phyloP scores from a whole-genome alignment of 768 basidiomycete genomes.

The Phlebiopsis flavidoalba region DNA sequence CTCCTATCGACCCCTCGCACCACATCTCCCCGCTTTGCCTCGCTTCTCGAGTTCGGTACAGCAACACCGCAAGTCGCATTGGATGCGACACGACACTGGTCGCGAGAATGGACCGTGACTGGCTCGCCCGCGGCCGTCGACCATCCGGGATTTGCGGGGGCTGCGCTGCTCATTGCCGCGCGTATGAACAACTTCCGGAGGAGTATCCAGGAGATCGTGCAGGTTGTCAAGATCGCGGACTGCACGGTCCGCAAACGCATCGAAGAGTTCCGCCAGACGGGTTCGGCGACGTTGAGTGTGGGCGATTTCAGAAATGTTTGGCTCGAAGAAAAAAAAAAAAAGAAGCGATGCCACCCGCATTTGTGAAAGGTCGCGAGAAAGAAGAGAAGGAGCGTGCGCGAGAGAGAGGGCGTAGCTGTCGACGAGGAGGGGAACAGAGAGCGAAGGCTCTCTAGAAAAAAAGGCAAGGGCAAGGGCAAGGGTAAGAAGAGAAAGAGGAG shows the following conservation, averaged over 20 bases:
- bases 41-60: constrained; percentile 93
- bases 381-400: constrained; percentile 52
- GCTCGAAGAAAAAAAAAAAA: no score
- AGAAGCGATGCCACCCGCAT: constrained; percentile 89
- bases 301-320: constrained; percentile 88
- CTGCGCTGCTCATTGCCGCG: constrained; percentile 89
- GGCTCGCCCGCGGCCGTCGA: constrained; percentile 94
- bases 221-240: constrained; percentile 99
- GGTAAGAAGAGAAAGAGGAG: constrained; percentile 34
- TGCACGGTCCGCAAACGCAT: constrained; percentile 89
- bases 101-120: constrained; percentile 90
- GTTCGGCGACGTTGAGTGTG: constrained; percentile 79
- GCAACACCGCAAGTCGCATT: constrained; percentile 88
- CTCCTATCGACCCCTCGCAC: constrained; percentile 91
- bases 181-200: constrained; percentile 98
- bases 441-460: constrained; percentile 30
- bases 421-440: constrained; percentile 24
- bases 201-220: constrained; percentile 92
- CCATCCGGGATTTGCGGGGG: constrained; percentile 98
- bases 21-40: constrained; percentile 95
- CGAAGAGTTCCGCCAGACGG: constrained; percentile 91
- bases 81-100: constrained; percentile 93
- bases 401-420: constrained; percentile 23
- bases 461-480: constrained; percentile 30
- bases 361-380: constrained; percentile 67